Evolutionary conservation across 2,329 filamentous ascomycete genomes (phyloP), one percentile per base, ranked within the genome.

Genomic region (Cordyceps militaris): DNA sequence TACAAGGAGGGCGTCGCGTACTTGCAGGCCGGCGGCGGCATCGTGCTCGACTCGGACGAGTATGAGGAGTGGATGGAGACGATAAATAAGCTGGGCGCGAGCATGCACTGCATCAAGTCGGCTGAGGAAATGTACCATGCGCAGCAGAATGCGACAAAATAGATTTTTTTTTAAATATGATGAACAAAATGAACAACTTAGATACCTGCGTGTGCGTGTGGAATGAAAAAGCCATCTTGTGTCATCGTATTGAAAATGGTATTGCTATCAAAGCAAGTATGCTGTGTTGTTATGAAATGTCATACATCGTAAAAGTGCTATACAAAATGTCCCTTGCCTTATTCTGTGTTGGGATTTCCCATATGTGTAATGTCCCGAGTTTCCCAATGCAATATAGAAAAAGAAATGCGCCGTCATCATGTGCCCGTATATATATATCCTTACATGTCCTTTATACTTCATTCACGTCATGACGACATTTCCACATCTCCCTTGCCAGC

Each of bases 31-130:
- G 83, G 88, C 14, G 92, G 92, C 36, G 92, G 92, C 30, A 96
- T 97, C 66, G 92, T 96, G 44, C 96, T 93, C 68, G 94, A 97
- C 73, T 95, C 89, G 42, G 92, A 96, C 69, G 88, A 80, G 64
- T 87, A 97, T 63, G 94, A 97, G 73, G 97, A 92, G 79, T 83
- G 93, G 73, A 91, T 97, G 81, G 97, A 95, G 63, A 90, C 85
- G 54, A 86, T 94, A 76, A 97, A 99, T 78, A 99, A 99, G 80
- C 78, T 96, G 49, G 86, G 88, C 26, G 89, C 91, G 46, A 96
- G 96, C 71, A 91, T 95, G 78, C 83, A 88, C 64, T 94, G 90
- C 73, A 92, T 97, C 70, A 87, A 85, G 59, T 83, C 86, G 53
- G 93, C 92, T 2, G 93, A 97, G 75, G 80, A 87, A 70, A 68